A percentile compares a stretch with the other conserved stretches of the same genome.
Conservation (phyloP, 2,329 filamentous ascomycete species). For the Penicillium sp. region DNA sequence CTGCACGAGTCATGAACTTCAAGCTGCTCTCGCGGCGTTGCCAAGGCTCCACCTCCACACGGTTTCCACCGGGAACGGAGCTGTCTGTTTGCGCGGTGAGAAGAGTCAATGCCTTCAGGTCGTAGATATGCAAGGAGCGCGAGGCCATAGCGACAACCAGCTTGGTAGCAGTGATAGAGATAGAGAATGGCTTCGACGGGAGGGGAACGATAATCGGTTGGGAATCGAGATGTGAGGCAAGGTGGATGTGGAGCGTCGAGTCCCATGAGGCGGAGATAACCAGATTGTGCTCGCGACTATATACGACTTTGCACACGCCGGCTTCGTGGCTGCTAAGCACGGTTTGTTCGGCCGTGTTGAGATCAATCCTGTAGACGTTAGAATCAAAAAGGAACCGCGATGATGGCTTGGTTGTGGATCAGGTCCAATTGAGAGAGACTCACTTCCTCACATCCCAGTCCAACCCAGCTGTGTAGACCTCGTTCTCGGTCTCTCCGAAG, state of each 20-base stretch:
- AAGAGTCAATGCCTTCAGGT: slow-evolving; percentile 67
- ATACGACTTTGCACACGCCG: slow-evolving; percentile 81
- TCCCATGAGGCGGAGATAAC: slow-evolving; percentile 95
- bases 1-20: slow-evolving; percentile 92
- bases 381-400: slow-evolving; percentile 40
- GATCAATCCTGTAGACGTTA: slow-evolving; percentile 59
- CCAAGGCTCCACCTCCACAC: slow-evolving; percentile 71
- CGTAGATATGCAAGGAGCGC: slow-evolving; percentile 92
- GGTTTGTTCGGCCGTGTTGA: slow-evolving; percentile 70
- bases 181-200: slow-evolving; percentile 84
- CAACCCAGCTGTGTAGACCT: slow-evolving; percentile 82
- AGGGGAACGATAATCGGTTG: slow-evolving; percentile 67
- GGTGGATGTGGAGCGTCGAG: slow-evolving; percentile 81
- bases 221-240: slow-evolving; percentile 54
- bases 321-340: slow-evolving; percentile 76
- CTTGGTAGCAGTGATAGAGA: slow-evolving; percentile 76
- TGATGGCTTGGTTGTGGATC: slow-evolving; percentile 61
- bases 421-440: slow-evolving; percentile 21
- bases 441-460: slow-evolving; percentile 83
- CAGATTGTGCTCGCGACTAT: slow-evolving; percentile 72
- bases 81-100: slow-evolving; percentile 52
- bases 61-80: slow-evolving; percentile 36
- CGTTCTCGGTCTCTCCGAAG: slow-evolving; percentile 79
- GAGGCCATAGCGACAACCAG: slow-evolving; percentile 95
- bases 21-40: slow-evolving; percentile 90